Evolutionary conservation across 306 rosid species (phyloP).

Genomic region (Acacia melanoxylon): DNA sequence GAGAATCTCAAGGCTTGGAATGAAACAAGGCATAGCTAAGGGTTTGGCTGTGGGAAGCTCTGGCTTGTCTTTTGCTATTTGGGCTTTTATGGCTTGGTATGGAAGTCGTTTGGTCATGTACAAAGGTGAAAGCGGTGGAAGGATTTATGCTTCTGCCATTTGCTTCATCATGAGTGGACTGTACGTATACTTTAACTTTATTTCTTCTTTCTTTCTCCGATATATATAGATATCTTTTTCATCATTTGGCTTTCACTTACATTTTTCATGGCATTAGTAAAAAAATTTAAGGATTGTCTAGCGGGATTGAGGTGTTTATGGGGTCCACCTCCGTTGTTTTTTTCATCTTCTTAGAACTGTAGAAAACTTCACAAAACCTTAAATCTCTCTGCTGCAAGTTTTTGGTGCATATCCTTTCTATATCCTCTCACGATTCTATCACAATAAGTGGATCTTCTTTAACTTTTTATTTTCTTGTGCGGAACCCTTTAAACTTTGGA

Average conservation of each 20-base stretch:
- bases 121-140: constrained; percentile 89
- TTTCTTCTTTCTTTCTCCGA: background rate
- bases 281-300: background rate
- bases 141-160: constrained; percentile 82
- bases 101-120: constrained; percentile 92
- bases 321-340: background rate
- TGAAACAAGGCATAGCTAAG: constrained; percentile 87
- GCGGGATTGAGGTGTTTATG: background rate
- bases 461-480: background rate
- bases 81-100: constrained; percentile 99
- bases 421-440: background rate
- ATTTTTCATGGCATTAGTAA: background rate
- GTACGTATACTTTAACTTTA: constrained; percentile 41
- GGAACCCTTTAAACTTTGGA: too few species aligned
- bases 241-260: background rate
- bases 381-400: background rate
- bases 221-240: background rate
- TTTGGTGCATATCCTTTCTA: background rate
- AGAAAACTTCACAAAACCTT: background rate
- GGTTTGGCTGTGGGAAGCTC: constrained; percentile 89
- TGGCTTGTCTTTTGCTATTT: constrained; percentile 76
- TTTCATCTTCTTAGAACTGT: background rate
- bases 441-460: background rate
- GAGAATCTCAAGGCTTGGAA: constrained; percentile 69
- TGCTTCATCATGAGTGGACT: constrained; percentile 85